These are phyloP conservation scores for Ajuga chamaepitys DNA, from an alignment of 257 asterid genomes.

Conservation along the genomic window DNA sequence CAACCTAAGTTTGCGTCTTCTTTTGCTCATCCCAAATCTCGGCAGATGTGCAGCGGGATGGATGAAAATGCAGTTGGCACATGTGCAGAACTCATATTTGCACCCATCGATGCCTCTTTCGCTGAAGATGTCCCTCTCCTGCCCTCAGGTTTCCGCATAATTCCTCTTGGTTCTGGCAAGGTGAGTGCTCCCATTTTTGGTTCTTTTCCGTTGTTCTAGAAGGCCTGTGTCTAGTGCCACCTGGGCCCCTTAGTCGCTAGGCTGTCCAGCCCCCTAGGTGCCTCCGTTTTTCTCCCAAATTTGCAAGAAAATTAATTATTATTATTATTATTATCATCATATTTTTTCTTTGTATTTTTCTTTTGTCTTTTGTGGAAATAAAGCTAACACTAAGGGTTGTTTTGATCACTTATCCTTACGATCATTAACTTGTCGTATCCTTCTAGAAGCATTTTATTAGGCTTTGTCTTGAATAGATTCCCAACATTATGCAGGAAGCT, in stretches of 20 bases:
- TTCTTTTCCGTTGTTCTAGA: neutral
- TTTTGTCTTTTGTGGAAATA: too few relatives aligned
- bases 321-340: too few relatives aligned
- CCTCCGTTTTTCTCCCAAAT: too few relatives aligned
- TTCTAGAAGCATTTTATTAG: neutral
- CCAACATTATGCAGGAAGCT: conserved; percentile 43
- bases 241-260: too few relatives aligned
- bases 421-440: neutral
- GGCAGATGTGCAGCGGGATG: conserved; percentile 80
- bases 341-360: too few relatives aligned
- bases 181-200: conserved; percentile 23
- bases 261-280: too few relatives aligned
- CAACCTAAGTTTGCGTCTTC: neutral
- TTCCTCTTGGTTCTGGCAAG: conserved; percentile 83
- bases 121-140: conserved; percentile 93
- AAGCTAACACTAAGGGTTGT: too few relatives aligned
- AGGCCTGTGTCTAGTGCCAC: too few relatives aligned
- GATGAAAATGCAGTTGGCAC: conserved; percentile 89
- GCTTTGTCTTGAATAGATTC: neutral
- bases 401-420: too few relatives aligned
- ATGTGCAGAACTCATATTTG: conserved; percentile 81
- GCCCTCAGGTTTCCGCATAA: conserved; percentile 89
- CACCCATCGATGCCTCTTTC: conserved; percentile 89
- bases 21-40: conserved; percentile 1
- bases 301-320: too few relatives aligned